Conservation (phyloP, 2,329 filamentous ascomycete genomes). For the Cladobotryum protrusum region DNA sequence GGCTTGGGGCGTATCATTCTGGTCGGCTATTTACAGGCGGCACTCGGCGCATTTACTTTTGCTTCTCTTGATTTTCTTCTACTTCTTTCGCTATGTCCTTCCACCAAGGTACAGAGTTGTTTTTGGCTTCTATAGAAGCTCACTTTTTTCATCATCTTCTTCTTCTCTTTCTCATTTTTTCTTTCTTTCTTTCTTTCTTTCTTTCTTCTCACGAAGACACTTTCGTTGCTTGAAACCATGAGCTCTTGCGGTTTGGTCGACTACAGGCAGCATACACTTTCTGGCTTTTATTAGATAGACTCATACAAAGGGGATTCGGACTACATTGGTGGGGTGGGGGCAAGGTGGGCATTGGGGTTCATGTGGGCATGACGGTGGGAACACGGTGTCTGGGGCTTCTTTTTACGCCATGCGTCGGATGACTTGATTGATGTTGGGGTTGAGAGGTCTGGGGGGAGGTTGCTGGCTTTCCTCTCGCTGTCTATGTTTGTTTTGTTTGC, state of each 20-base stretch:
- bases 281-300: slow-evolving; percentile 2
- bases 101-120: not conserved
- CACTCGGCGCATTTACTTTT: not conserved
- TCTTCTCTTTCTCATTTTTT: slow-evolving; percentile 4
- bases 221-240: slow-evolving; percentile 11
- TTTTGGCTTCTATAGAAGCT: slow-evolving; percentile 6
- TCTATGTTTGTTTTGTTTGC: slow-evolving; percentile 7
- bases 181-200: slow-evolving; percentile 16
- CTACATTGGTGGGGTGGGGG: slow-evolving; percentile 9
- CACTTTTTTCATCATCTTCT: not conserved
- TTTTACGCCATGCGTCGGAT: slow-evolving; percentile 3
- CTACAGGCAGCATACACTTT: slow-evolving; percentile 1
- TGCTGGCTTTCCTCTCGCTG: slow-evolving; percentile 3
- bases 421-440: slow-evolving; percentile 8
- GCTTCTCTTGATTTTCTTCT: too few relatives aligned
- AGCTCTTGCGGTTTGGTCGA: slow-evolving; percentile 2
- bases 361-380: slow-evolving; percentile 8
- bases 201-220: not conserved
- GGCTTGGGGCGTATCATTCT: slow-evolving; percentile 4
- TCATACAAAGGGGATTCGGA: slow-evolving; percentile 10
- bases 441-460: slow-evolving; percentile 7
- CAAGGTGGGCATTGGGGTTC: slow-evolving; percentile 5
- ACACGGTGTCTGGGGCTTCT: slow-evolving; percentile 10
- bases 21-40: slow-evolving; percentile 9
- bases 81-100: too few relatives aligned